Conservation (phyloP, 192 early-diverging fungal genomes). For the Gaertneriomyces semiglobifer region DNA sequence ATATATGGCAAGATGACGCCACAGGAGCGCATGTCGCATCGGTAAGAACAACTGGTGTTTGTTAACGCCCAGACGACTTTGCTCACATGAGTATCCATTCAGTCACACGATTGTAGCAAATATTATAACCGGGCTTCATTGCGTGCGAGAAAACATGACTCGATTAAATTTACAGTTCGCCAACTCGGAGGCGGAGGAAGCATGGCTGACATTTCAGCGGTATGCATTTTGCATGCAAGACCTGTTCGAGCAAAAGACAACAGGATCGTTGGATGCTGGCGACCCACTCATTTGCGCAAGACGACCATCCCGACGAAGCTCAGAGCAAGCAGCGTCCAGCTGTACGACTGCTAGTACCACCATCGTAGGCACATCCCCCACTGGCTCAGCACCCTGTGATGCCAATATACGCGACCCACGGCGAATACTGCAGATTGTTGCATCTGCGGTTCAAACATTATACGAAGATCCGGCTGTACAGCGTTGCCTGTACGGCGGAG, state of each 20-base stretch:
- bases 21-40: slow-evolving; percentile 34
- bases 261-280: too few relatives aligned
- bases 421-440: slow-evolving; percentile 26
- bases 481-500: not conserved
- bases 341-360: slow-evolving; percentile 33
- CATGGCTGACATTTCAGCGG: slow-evolving; percentile 1
- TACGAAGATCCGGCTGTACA: too few relatives aligned
- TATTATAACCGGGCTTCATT: slow-evolving; percentile 33
- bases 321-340: not conserved
- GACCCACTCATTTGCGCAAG: too few relatives aligned
- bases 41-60: not conserved
- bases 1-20: slow-evolving; percentile 37
- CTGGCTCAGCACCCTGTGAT: slow-evolving; percentile 4
- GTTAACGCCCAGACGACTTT: too few relatives aligned
- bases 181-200: not conserved
- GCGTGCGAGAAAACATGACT: slow-evolving; percentile 34
- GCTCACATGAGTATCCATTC: too few relatives aligned
- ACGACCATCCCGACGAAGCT: too few relatives aligned
- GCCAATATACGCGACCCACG: slow-evolving; percentile 41
- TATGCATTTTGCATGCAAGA: slow-evolving; percentile 12
- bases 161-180: slow-evolving; percentile 6
- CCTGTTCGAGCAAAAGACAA: too few relatives aligned
- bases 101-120: slow-evolving; percentile 32
- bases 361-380: slow-evolving; percentile 23
- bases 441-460: slow-evolving; percentile 3